These are phyloP conservation scores for Croton laevigatus DNA, from an alignment of 441 rosid genomes.

Conservation along the genomic window DNA sequence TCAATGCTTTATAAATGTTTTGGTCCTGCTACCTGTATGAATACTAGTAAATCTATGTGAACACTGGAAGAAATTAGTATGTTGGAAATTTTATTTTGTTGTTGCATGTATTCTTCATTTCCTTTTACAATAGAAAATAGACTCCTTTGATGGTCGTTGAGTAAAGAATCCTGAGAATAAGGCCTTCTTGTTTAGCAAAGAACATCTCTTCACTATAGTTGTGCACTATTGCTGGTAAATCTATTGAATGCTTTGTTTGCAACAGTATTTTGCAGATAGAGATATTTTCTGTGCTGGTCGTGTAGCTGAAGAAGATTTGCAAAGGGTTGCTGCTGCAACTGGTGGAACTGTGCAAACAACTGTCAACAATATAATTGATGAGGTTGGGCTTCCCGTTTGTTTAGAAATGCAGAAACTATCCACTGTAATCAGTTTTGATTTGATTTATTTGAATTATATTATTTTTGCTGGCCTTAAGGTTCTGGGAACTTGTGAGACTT, in stretches of 20 bases:
- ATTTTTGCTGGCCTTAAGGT: conserved; percentile 48
- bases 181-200: not conserved
- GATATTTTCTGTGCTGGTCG: conserved; percentile 99
- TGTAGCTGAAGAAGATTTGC: conserved; percentile 91
- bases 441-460: conserved; percentile 19
- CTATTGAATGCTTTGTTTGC: conserved; percentile 17
- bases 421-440: not conserved
- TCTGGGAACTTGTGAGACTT: conserved; percentile 91
- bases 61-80: not conserved
- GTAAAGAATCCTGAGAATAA: not conserved
- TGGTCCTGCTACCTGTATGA: not conserved
- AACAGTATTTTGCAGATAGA: conserved; percentile 97
- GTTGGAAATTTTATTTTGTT: too few species aligned
- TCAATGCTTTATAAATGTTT: not conserved
- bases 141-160: not conserved
- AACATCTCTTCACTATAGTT: not conserved
- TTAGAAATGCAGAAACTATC: conserved; percentile 7
- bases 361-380: conserved; percentile 85
- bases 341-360: conserved; percentile 98
- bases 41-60: not conserved
- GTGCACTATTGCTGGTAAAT: not conserved
- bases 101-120: not conserved
- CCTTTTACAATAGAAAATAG: not conserved
- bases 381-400: conserved; percentile 41
- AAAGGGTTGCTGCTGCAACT: conserved; percentile 91